These are phyloP conservation scores for Russula lepida DNA, from an alignment of 768 basidiomycete species.

Conservation along the genomic window DNA sequence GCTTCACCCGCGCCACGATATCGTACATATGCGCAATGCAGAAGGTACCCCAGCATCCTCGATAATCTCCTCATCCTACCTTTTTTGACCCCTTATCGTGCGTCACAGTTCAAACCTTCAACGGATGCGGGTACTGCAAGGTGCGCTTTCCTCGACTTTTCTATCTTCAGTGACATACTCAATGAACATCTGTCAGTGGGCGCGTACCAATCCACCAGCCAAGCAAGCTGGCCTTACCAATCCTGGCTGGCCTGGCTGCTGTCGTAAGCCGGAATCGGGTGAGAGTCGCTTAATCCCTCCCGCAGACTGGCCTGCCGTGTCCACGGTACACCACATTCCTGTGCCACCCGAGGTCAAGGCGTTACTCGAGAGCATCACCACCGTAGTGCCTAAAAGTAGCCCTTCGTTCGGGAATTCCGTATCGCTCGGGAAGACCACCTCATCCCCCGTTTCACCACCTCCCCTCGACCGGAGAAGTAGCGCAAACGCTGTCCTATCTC, in stretches of 20 bases:
- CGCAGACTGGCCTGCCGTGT: conserved; percentile 77
- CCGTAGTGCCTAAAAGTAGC: conserved; percentile 30
- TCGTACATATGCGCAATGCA: conserved; percentile 78
- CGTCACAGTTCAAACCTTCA: conserved; percentile 63
- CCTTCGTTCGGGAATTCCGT: conserved; percentile 18
- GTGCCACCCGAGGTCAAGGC: conserved; percentile 67
- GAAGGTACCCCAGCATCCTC: conserved; percentile 47
- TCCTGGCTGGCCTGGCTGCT: conserved; percentile 84
- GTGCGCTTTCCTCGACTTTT: conserved; percentile 32
- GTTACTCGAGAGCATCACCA: conserved; percentile 43
- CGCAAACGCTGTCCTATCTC: conserved; percentile 22
- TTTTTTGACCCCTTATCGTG: conserved; percentile 19
- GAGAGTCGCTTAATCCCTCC: conserved; percentile 59
- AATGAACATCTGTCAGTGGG: conserved; percentile 46
- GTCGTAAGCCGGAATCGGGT: conserved; percentile 54
- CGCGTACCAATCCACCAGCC: conserved; percentile 46
- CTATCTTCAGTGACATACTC: background rate
- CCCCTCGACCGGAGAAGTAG: conserved; percentile 19
- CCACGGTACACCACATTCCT: conserved; percentile 60
- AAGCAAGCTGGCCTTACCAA: conserved; percentile 55
- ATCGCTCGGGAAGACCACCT: conserved; percentile 1
- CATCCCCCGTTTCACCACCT: conserved; percentile 22
- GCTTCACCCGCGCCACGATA: conserved; percentile 67
- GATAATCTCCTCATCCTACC: conserved; percentile 8
- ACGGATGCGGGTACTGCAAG: conserved; percentile 88